Conservation (phyloP, 148 eudicot genomes). For the Diospyros kaki region DNA sequence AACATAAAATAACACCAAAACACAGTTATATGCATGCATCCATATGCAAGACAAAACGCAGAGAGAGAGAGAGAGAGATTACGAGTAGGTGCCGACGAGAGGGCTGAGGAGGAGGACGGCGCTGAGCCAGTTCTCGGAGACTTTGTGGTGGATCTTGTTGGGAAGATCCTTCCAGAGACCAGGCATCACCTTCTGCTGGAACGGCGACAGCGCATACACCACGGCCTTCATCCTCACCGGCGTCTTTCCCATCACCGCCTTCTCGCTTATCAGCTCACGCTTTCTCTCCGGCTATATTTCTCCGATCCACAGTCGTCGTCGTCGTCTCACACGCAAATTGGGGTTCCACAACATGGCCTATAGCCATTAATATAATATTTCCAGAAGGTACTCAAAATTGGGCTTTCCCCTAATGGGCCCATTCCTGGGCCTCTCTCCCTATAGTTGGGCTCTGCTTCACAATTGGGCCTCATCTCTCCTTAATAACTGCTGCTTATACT, state of each 20-base stretch:
- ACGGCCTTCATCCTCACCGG: constrained; percentile 85
- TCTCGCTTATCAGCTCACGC: background rate
- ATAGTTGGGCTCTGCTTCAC: no score
- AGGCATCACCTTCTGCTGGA: constrained; percentile 91
- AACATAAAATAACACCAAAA: background rate
- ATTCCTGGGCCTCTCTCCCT: no score
- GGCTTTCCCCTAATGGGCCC: no score
- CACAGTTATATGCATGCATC: background rate
- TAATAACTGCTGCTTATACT: no score
- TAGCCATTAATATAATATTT: background rate
- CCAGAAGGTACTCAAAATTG: no score
- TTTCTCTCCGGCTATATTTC: background rate
- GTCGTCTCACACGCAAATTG: background rate
- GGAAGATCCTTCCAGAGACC: constrained; percentile 86
- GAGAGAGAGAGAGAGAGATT: background rate
- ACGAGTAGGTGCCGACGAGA: constrained; percentile 63
- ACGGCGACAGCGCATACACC: constrained; percentile 79
- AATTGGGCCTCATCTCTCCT: no score
- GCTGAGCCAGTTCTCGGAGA: constrained; percentile 75
- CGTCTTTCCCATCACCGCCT: constrained; percentile 54
- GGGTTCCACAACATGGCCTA: background rate
- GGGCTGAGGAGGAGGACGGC: constrained; percentile 67
- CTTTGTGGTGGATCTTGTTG: constrained; percentile 64
- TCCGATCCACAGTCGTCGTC: background rate
- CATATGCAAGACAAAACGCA: background rate